Conservation (phyloP, 352 stramenopile genomes). For the Peronospora farinosa region DNA sequence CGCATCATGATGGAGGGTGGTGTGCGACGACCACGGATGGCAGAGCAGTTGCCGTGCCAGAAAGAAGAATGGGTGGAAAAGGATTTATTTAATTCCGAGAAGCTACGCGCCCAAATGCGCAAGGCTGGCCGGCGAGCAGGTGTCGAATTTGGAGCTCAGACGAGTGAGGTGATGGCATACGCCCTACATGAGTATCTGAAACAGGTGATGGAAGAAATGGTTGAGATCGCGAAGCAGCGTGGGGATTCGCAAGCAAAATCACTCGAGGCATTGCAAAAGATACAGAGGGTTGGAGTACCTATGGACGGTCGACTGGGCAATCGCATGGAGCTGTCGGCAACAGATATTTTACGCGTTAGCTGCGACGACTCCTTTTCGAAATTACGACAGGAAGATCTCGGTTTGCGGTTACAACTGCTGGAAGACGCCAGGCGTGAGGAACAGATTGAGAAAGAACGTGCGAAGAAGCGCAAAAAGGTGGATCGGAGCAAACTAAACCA, state of each 20-base stretch:
- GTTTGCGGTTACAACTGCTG: conserved; percentile 48
- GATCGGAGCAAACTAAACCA: conserved; percentile 70
- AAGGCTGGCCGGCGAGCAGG: conserved; percentile 39
- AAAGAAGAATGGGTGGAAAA: conserved; percentile 78
- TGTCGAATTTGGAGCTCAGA: conserved; percentile 45
- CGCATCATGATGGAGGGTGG: conserved; percentile 71
- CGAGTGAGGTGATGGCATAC: conserved; percentile 77
- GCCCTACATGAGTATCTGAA: conserved; percentile 83
- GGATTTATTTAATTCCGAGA: conserved; percentile 74
- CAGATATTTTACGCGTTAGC: conserved; percentile 78
- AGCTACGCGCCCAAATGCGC: conserved; percentile 54
- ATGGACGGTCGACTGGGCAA: conserved; percentile 11
- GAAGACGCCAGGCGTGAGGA: conserved; percentile 80
- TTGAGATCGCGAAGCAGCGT: conserved; percentile 71
- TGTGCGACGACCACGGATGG: conserved; percentile 22
- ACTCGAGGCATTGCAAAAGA: conserved; percentile 46
- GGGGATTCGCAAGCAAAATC: conserved; percentile 45
- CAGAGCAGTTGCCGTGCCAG: conserved; percentile 51
- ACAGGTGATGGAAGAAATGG: conserved; percentile 84
- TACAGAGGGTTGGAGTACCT: conserved; percentile 20
- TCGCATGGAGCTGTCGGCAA: conserved; percentile 55
- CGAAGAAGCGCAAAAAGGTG: conserved; percentile 84
- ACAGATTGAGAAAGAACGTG: conserved; percentile 63
- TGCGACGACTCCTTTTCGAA: conserved; percentile 75
- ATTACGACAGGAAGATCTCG: conserved; percentile 58